Conservation (phyloP, 2,329 filamentous ascomycete genomes). For the Ciborinia camelliae region DNA sequence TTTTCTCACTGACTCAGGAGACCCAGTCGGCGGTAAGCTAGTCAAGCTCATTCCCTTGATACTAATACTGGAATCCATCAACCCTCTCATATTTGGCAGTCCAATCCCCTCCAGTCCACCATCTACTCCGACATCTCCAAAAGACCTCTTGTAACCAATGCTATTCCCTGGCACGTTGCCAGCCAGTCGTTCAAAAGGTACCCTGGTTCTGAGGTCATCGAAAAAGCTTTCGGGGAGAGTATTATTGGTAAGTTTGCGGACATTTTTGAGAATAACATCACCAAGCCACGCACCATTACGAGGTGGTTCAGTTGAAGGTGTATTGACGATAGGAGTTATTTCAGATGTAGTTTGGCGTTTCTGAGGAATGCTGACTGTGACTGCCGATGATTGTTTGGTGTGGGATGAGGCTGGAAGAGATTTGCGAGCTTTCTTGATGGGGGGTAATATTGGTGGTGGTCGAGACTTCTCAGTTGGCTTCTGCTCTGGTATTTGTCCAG, state of each 20-base stretch:
- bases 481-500: conserved; percentile 15
- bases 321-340: neutral
- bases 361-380: neutral
- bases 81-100: conserved; percentile 2
- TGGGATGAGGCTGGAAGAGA: conserved; percentile 6
- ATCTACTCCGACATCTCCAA: conserved; percentile 1
- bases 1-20: conserved; percentile 5
- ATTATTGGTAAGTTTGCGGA: conserved; percentile 1
- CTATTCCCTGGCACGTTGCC: conserved; percentile 10
- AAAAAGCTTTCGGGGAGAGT: neutral
- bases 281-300: conserved; percentile 8
- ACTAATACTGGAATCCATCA: conserved; percentile 10
- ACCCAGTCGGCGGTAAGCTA: conserved; percentile 12
- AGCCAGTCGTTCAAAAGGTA: conserved; percentile 7
- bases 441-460: neutral
- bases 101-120: neutral
- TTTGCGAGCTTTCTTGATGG: conserved; percentile 5
- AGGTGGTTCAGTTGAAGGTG: neutral
- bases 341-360: neutral
- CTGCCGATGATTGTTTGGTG: neutral
- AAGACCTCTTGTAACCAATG: conserved; percentile 17
- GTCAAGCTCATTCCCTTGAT: conserved; percentile 13
- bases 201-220: conserved; percentile 5
- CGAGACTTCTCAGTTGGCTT: neutral
- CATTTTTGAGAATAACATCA: neutral